Evolutionary conservation across 495 filamentous ascomycete species (phyloP), one percentile per base, ranked within the genome.

Genomic region (Parathielavia appendiculata): DNA sequence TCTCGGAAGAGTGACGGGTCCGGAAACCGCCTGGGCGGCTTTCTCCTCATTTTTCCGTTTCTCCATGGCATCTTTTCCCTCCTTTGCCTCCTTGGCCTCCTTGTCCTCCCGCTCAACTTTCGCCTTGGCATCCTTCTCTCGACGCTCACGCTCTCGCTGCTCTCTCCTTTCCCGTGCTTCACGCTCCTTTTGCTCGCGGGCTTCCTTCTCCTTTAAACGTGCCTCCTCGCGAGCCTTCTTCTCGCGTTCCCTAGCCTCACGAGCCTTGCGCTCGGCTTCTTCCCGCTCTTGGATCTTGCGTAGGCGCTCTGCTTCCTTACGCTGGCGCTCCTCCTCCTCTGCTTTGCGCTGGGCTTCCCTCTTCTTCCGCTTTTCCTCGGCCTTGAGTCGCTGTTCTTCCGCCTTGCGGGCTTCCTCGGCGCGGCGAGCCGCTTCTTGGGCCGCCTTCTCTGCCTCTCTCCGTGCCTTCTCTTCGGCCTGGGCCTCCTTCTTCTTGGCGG

Each of bases 291-390:
- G 87, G 32, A 86, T 73, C 44, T 87, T 84, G 60, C 84, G 83
- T 62, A 87, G 84, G 66, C 86, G 68, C 53, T 71, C 68, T 2
- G 64, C 66, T 41, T 88, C 67, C 92, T 84, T 85, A 39, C 80
- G 81, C 55, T 64, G 76, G 30, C 87, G 85, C 63, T 96, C 93
- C 64, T 96, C 92, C 57, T 96, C 89, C 64, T 88, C 87, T 30
- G 87, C 88, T 72, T 89, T 95, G 63, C 86, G 89, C 69, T 95
- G 90, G n/a, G 88, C 87, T 64, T 98, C 93, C 60, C 86, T 89
- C 75, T 92, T 92, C 79, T 87, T 93, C 22, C 88, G 81, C 68
- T 90, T 92, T 69, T 96, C 93, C 69, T 97, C 93, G 34, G 86
- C 84, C 73, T 86, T 93, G 51, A 75, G 72, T 51, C 83, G 80